These are phyloP conservation scores for Harringtonia lauricola DNA, from an alignment of 2,329 filamentous ascomycete genomes.

Conservation along the genomic window DNA sequence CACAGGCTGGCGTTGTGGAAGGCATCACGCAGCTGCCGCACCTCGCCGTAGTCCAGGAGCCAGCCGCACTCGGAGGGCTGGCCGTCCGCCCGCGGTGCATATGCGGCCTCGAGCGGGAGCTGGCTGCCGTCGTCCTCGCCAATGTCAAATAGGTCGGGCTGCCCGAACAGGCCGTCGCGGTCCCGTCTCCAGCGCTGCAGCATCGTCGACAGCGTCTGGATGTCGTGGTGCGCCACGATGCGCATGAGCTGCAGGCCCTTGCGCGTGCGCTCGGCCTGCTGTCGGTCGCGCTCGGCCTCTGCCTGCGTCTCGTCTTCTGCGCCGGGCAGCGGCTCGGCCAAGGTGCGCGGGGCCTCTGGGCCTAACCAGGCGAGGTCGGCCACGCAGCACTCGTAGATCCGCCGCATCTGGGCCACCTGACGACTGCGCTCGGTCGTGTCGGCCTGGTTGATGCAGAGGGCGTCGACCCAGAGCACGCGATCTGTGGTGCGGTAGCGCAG, in stretches of 20 bases:
- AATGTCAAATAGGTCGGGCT: no score
- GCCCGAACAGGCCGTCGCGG: no score
- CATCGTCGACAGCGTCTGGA: background rate
- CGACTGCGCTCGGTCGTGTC: constrained; percentile 6
- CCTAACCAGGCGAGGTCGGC: constrained; percentile 6
- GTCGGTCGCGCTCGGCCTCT: no score
- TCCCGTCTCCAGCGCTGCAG: background rate
- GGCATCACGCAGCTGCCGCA: background rate
- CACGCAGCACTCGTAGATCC: constrained; percentile 8
- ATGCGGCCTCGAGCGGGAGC: no score
- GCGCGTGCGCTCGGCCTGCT: background rate
- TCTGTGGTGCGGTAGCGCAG: constrained; percentile 1
- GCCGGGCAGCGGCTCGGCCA: background rate
- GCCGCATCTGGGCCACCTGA: constrained; percentile 9
- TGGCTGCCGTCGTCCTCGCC: background rate
- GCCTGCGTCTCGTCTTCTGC: constrained; percentile 7
- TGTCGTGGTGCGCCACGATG: background rate
- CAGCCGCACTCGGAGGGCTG: background rate
- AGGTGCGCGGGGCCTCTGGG: constrained; percentile 1
- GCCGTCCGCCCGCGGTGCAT: no score
- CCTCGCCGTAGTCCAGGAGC: background rate
- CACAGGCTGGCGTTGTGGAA: constrained; percentile 1
- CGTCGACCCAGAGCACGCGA: constrained; percentile 11
- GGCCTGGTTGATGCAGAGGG: constrained; percentile 13
- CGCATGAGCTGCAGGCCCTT: constrained; percentile 3